Base-by-base conservation (phyloP, 1,284 basidiomycete genomes). In the Stygiomarasmius scandens region DNA sequence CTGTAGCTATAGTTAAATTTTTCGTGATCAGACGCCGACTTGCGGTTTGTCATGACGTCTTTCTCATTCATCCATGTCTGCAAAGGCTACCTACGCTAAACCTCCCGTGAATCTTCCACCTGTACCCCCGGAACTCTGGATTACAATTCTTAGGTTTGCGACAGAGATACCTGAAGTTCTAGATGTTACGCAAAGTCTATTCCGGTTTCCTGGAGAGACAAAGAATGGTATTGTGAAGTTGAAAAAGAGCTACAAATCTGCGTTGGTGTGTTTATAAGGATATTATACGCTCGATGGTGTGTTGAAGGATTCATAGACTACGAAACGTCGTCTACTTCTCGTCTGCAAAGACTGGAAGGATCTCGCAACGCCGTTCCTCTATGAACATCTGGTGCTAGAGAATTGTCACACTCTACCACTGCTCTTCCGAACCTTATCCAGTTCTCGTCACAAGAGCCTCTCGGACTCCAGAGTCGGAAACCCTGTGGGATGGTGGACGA, bases 331-430 rank as follows among this genome's bases (percentile, higher is more conserved):
- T 54, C 61, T 79, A 24, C 68, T 75, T 1, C 68, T 68, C 1
- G 77, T 79, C 27, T 78, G 71, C 63, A 76, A 63, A 53, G 59
- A 65, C 51, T 78, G 77, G 77, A 69, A 68, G 51, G 61, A 63
- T 16, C 62, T 77, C 46, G 68, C 74, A 16, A 59, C 57, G 8
- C 66, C 65, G 0, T 61, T 61, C 24, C 72, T 75, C 23, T 77
- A 77, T 52, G 63, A 64, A 46, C 69, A 67, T 19, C 55, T 75
- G 0, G 64, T 66, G 25, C 59, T 76, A 3, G 62, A 67, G 3
- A 65, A 63, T 34, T 58, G 51, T 16, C 65, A 60, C 25, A 64
- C 54, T 38, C 25, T 75, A 6, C 38, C 56, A 9, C 63, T 67
- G 6, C 66, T 77, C 11, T 63, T 56, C 4, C 60, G 36, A 27